A percentile compares a stretch with the other conserved stretches of the same genome.
phyloP scores from a whole-genome alignment of 495 filamentous ascomycete genomes.

The Penicillium cosmopolitanum region DNA sequence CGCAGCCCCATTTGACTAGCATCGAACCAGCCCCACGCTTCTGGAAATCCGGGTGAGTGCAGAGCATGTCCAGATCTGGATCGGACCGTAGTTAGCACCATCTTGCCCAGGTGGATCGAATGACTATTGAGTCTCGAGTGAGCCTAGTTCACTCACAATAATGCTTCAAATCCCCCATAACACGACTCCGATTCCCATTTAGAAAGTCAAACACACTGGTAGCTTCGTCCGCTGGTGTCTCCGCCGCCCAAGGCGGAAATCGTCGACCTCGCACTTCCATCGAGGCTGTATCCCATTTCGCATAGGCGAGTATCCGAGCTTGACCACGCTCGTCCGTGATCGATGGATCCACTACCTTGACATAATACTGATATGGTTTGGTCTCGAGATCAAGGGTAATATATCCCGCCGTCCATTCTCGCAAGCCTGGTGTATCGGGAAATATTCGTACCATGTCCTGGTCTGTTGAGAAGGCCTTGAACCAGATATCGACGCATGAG shows the following conservation, averaged over 20 bases:
- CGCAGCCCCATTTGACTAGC: conserved; percentile 55
- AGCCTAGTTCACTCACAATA: conserved; percentile 19
- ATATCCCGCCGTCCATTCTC: conserved; percentile 28
- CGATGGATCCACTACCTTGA: conserved; percentile 32
- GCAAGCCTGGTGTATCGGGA: conserved; percentile 32
- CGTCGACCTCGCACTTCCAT: conserved; percentile 30
- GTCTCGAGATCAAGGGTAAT: conserved; percentile 25
- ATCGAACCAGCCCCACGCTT: conserved; percentile 52
- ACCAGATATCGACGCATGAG: conserved; percentile 30
- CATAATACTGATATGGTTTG: conserved; percentile 29
- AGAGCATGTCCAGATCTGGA: conserved; percentile 52
- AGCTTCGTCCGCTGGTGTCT: conserved; percentile 21
- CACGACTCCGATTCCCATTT: conserved; percentile 22
- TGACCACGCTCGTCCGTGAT: conserved; percentile 18
- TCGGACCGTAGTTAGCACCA: not conserved
- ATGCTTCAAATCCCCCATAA: conserved; percentile 33
- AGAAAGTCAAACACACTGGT: conserved; percentile 15
- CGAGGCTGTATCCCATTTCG: conserved; percentile 32
- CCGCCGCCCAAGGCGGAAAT: conserved; percentile 30
- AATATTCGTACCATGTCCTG: conserved; percentile 19
- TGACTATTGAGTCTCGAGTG: not conserved
- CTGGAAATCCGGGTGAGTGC: conserved; percentile 52
- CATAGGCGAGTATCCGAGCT: conserved; percentile 30
- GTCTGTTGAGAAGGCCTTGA: conserved; percentile 29
- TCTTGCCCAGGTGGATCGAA: no score